These are phyloP conservation scores for Antarctomyces pellizariae DNA, from an alignment of 495 filamentous ascomycete species.

Conservation along the genomic window DNA sequence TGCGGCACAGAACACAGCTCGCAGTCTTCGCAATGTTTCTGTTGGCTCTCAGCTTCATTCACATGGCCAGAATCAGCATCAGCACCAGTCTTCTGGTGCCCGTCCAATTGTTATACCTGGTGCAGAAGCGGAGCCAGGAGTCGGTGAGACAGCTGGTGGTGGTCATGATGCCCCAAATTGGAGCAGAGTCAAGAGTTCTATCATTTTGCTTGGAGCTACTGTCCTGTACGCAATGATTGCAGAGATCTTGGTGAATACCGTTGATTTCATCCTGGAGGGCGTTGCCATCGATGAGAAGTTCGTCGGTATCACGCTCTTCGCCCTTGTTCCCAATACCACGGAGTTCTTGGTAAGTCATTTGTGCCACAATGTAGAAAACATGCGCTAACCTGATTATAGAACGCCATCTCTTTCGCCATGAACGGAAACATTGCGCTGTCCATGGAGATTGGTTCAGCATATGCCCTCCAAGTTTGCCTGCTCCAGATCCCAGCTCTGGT, in stretches of 20 bases:
- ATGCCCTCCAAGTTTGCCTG: slow-evolving; percentile 93
- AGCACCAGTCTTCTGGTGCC: slow-evolving; percentile 10
- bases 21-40: slow-evolving; percentile 24
- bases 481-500: slow-evolving; percentile 88
- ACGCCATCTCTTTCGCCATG: slow-evolving; percentile 98
- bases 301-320: slow-evolving; percentile 89
- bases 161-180: slow-evolving; percentile 97
- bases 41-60: slow-evolving; percentile 14
- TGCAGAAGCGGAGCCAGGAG: slow-evolving; percentile 17
- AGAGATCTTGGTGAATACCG: slow-evolving; percentile 88
- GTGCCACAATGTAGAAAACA: slow-evolving; percentile 1
- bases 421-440: slow-evolving; percentile 98
- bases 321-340: slow-evolving; percentile 91
- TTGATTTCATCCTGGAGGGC: slow-evolving; percentile 77
- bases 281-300: slow-evolving; percentile 95
- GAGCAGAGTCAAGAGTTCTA: slow-evolving; percentile 69
- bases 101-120: slow-evolving; percentile 5
- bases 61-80: slow-evolving; percentile 8
- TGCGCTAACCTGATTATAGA: slow-evolving; percentile 30
- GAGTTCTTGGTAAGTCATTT: slow-evolving; percentile 62
- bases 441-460: slow-evolving; percentile 97
- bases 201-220: slow-evolving; percentile 78
- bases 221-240: slow-evolving; percentile 87
- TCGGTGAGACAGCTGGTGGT: slow-evolving; percentile 28
- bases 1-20: slow-evolving; percentile 57